Percentiles rank a stretch among this genome's conserved stretches.
Evolutionary conservation across 2,329 filamentous ascomycete genomes (phyloP).

Genomic region (Penicillium sp.): DNA sequence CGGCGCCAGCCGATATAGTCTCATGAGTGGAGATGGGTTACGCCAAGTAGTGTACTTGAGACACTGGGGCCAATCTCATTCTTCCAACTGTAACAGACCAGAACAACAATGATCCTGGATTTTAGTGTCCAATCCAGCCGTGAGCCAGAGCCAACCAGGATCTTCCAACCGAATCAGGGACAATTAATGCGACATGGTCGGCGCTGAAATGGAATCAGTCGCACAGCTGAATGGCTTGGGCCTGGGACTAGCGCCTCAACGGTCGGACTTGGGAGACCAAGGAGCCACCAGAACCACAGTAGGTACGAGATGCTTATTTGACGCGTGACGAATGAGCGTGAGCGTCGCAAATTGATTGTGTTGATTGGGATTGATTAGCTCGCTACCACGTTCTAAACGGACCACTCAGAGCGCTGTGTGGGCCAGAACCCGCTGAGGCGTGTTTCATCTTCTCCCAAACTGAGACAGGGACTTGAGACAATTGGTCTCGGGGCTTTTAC

Average conservation of each 20-base stretch:
- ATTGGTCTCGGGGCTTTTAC: not conserved
- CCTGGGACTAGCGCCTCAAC: constrained; percentile 7
- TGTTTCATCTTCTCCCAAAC: constrained; percentile 15
- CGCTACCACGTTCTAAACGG: constrained; percentile 14
- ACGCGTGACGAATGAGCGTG: constrained; percentile 20
- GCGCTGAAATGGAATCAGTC: not conserved
- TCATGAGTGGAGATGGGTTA: constrained; percentile 21
- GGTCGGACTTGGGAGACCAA: constrained; percentile 2
- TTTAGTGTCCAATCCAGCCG: not conserved
- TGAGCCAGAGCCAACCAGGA: not conserved
- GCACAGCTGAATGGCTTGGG: not conserved
- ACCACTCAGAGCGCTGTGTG: constrained; percentile 2
- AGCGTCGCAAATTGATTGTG: constrained; percentile 10
- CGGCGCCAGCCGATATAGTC: constrained; percentile 15
- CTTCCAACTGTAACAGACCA: not conserved
- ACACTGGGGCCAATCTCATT: constrained; percentile 8
- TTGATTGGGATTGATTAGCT: constrained; percentile 16
- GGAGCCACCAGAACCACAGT: not conserved
- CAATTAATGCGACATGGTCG: not conserved
- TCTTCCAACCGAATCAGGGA: not conserved
- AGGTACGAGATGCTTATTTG: constrained; percentile 27
- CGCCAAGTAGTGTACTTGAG: constrained; percentile 21
- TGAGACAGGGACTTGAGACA: constrained; percentile 4
- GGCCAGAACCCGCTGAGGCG: constrained; percentile 1
- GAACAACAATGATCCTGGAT: not conserved